These are phyloP conservation scores for Beauveria australis DNA, from an alignment of 2,329 filamentous ascomycete species.

Conservation along the genomic window DNA sequence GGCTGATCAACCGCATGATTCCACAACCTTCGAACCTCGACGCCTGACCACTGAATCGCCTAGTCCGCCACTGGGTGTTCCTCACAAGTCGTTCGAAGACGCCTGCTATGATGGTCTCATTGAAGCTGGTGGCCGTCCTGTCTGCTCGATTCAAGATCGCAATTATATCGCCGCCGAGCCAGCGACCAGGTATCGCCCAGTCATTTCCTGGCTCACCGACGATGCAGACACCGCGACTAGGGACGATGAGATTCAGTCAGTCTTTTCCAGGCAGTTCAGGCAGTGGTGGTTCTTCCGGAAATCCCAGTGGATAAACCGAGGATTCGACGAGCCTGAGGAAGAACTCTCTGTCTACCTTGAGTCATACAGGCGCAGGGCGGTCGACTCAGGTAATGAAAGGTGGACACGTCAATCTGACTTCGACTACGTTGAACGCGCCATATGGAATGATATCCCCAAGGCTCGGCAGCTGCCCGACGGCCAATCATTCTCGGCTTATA, in stretches of 20 bases:
- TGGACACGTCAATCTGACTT: accelerated
- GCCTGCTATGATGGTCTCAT: too few species aligned
- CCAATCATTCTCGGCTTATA: neutral
- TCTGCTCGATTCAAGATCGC: too few species aligned
- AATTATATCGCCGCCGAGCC: too few species aligned
- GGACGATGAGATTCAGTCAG: neutral
- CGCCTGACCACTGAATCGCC: too few species aligned
- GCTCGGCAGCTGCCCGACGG: neutral
- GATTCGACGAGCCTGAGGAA: neutral
- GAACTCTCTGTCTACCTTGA: neutral
- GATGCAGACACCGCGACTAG: neutral
- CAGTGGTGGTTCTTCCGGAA: neutral
- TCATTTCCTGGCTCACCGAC: neutral
- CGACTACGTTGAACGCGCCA: neutral
- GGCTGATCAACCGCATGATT: too few species aligned
- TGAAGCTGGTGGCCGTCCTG: too few species aligned
- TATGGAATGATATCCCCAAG: neutral
- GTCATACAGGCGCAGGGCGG: neutral
- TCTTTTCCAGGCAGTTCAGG: neutral
- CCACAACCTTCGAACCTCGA: too few species aligned
- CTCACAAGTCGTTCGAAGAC: too few species aligned
- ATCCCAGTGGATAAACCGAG: neutral
- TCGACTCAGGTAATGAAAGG: neutral
- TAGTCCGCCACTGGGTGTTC: too few species aligned
- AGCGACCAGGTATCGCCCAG: too few species aligned